phyloP scores from a whole-genome alignment of 2,329 filamentous ascomycete species.

The Aurifilum marmelostoma region DNA sequence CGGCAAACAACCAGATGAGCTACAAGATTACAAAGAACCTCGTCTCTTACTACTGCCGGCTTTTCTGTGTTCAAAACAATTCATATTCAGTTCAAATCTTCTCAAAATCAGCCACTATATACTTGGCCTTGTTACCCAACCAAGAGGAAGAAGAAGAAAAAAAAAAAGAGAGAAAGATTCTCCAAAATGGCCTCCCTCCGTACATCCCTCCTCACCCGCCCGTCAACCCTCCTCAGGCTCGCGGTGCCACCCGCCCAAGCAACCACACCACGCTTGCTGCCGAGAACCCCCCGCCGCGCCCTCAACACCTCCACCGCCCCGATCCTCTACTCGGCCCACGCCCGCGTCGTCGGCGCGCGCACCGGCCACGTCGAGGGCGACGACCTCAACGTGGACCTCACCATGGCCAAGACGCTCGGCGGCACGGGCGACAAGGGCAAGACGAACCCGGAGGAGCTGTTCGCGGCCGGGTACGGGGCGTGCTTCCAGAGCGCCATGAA shows the following conservation, averaged over 20 bases:
- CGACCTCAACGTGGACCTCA: conserved; percentile 40
- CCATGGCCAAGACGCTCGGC: conserved; percentile 48
- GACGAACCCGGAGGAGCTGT: conserved; percentile 52
- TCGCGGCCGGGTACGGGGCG: conserved; percentile 51
- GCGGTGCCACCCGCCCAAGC: neutral
- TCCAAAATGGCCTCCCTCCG: neutral
- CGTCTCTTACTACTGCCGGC: neutral
- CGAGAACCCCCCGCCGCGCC: conserved; percentile 31
- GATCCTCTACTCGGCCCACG: conserved; percentile 42
- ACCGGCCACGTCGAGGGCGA: conserved; percentile 37
- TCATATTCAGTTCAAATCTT: neutral
- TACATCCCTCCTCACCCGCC: neutral
- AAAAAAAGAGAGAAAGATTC: no score
- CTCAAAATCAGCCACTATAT: no score
- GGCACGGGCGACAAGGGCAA: conserved; percentile 44
- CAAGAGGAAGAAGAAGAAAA: no score
- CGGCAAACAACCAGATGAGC: neutral
- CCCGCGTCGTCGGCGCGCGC: conserved; percentile 44
- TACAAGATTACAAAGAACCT: neutral
- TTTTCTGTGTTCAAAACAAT: neutral
- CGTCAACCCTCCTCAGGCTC: neutral
- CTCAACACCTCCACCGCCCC: conserved; percentile 45
- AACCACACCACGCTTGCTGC: conserved; percentile 28
- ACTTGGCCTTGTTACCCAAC: no score
- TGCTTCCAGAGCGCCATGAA: conserved; percentile 53